Evolutionary conservation across 768 basidiomycete species (phyloP), one percentile per base, ranked within the genome.

Genomic region (Suillus weaverae): DNA sequence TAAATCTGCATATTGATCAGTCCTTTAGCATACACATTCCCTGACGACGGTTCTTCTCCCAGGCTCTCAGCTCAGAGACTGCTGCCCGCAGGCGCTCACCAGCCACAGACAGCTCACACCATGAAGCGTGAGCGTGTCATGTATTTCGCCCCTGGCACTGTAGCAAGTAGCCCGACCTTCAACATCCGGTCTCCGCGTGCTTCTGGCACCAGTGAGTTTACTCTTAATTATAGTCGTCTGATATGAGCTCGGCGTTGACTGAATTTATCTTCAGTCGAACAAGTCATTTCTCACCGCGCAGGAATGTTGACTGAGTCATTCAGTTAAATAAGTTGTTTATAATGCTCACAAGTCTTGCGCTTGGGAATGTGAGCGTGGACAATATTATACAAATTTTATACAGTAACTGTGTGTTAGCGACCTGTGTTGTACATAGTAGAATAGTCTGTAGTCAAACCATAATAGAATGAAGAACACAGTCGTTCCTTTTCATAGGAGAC

Each of bases 221-320:
- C 35, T 36, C 54, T 0, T 35, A 13, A 16, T 14, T 56, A n/a
- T 5, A 4, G 16, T 57, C 22, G 22, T 5, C 22, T 18, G 36
- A 26, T 38, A 38, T 2, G 16, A 39, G 22, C 56, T 39, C 1
- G 22, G 4, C 16, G 4, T 38, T 57, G 36, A 57, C 56, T 13
- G 22, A 5, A 57, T 18, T 50, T 38, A 39, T 38, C 38, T 38
- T 18, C 16, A 26, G 56, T 57, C 0, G 56, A 57, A 26, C 56
- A 57, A 26, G 11, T 22, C 7, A 1, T 16, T 36, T 6, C 56
- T 88, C 63, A 87, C 87, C 0, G 84, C 79, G 43, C 87, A 82
- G 70, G 89, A 74, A 5, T 67, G 72, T 5, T 65, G 70, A 3
- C 51, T 5, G 18, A 18, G 32, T 10, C 9, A 18, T 53, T 53